Base-by-base conservation (phyloP, 1,284 basidiomycete genomes). In the Taiwanofungus camphoratus region DNA sequence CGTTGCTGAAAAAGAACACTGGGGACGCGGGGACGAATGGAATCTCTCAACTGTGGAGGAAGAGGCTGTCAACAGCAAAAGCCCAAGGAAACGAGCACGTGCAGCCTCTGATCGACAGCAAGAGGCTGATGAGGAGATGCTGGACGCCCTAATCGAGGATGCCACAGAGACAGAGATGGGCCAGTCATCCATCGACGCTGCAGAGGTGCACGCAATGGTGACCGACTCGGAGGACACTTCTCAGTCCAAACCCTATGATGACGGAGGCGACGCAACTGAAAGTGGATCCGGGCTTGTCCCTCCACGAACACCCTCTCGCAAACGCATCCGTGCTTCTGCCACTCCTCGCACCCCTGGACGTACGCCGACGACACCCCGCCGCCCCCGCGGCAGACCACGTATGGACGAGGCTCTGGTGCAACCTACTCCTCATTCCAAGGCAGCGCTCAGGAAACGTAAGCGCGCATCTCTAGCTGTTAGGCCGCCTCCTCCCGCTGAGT, bases 341-440 rank as follows among this genome's bases (percentile, higher is more conserved):
- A 42, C 48, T 9, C 49, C 49, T 20, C 32, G 34, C 15, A 37
- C 46, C 13, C 44, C 42, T 1, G n/a, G n/a, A n/a, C 39, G 40
- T 23, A 52, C 50, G 8, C 42, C 52, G 35, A 45, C 46, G 16
- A 55, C 45, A 26, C 52, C 44, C 46, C 65, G 46, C 45, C 46
- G 60, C 47, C 45, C 62, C 53, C 52, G 59, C 43, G 52, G 55
- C 40, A 34, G 39, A 54, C 57, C 53, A 30, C 50, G 39, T 55
- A 45, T 29, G 42, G 52, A 56, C 9, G 60, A 50, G 2, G 41
- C 53, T 27, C 52, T 73, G 12, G 77, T 69, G 1, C 73, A 73
- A 21, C 79, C 82, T 4, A 85, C 82, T 0, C 82, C 83, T 15
- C 80, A 82, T 55, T 82, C 82, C 7, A 82, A 82, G 55, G 74